phyloP scores from a whole-genome alignment of 257 asterid species.

The Ilex aquifolium region DNA sequence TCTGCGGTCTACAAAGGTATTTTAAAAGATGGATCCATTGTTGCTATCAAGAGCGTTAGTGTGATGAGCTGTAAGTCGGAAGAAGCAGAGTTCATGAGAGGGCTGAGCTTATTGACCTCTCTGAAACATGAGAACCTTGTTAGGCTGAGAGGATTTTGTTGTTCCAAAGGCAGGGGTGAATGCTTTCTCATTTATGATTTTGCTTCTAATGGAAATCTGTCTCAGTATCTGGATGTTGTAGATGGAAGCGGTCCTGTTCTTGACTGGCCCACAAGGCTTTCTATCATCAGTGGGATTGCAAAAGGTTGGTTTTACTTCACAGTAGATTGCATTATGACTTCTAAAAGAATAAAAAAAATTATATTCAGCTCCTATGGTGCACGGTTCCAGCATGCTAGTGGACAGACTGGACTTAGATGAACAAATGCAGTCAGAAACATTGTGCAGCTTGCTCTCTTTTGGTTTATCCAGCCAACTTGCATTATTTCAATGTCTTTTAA shows the following conservation, averaged over 20 bases:
- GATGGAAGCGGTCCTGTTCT: conserved; percentile 36
- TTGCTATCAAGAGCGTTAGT: conserved; percentile 68
- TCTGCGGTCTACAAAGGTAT: conserved; percentile 72
- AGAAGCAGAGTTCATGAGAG: conserved; percentile 73
- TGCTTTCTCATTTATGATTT: conserved; percentile 76
- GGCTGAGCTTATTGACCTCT: conserved; percentile 63
- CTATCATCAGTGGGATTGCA: conserved; percentile 78
- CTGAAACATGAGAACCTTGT: conserved; percentile 70
- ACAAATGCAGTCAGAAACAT: no score
- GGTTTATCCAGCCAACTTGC: no score
- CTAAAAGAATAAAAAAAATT: no score
- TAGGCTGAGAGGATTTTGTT: conserved; percentile 71
- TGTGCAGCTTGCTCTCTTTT: no score
- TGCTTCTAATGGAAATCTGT: conserved; percentile 62
- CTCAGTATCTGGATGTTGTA: conserved; percentile 52
- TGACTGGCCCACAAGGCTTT: conserved; percentile 74
- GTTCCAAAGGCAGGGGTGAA: conserved; percentile 86
- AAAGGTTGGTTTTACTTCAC: conserved; percentile 44
- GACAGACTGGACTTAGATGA: no score
- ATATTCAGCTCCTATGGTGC: no score
- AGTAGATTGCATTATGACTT: neutral
- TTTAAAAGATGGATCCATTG: conserved; percentile 68
- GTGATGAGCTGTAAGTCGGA: conserved; percentile 75
- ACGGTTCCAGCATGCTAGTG: no score
- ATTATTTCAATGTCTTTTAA: no score